These are phyloP conservation scores for Rossbeevera mucosa DNA, from an alignment of 768 basidiomycete genomes.

Conservation along the genomic window DNA sequence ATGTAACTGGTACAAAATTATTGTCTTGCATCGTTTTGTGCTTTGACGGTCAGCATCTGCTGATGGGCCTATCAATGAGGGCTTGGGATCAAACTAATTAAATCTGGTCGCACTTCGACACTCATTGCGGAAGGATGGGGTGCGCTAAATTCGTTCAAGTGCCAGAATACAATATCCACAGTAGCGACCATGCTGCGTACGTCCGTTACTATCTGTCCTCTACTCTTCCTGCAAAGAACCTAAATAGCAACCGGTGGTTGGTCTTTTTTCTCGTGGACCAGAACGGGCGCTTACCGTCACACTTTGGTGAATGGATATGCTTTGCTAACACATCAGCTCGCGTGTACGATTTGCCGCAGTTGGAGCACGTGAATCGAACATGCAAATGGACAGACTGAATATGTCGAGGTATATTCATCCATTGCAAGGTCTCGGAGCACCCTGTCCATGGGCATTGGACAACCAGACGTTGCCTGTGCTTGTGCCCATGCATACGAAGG, in stretches of 20 bases:
- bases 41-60: not conserved
- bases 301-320: conserved; percentile 3
- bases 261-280: not conserved
- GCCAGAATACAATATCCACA: not conserved
- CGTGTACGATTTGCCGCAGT: conserved; percentile 7
- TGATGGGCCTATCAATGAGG: not conserved
- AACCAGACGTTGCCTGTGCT: not conserved
- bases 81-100: not conserved
- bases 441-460: conserved; percentile 9
- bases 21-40: not conserved
- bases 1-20: not conserved
- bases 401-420: conserved; percentile 7
- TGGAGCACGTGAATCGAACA: not conserved
- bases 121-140: not conserved
- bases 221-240: not conserved
- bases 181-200: not conserved
- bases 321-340: conserved; percentile 1
- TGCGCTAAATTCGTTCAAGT: not conserved
- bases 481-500: conserved; percentile 9
- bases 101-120: not conserved
- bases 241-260: not conserved
- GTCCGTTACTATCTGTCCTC: not conserved
- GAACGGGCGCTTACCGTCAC: not conserved
- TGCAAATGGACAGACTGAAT: conserved; percentile 8
- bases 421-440: conserved; percentile 2